These are phyloP conservation scores for Cymodocea nodosa DNA, from an alignment of 116 monocot genomes.

Conservation along the genomic window DNA sequence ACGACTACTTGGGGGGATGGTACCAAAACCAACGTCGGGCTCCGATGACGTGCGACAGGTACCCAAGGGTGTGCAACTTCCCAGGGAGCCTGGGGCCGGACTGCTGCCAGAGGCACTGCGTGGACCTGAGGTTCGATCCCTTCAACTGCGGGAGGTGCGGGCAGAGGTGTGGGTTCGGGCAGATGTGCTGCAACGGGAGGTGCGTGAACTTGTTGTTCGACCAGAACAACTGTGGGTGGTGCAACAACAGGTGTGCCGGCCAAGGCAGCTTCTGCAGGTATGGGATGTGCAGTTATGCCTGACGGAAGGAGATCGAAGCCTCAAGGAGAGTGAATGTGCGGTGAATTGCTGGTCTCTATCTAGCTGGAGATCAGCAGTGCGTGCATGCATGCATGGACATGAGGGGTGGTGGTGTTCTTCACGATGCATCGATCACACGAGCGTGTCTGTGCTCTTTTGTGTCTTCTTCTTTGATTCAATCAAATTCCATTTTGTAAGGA, in stretches of 20 bases:
- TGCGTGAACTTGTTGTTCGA: constrained; percentile 23
- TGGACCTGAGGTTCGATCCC: constrained; percentile 15
- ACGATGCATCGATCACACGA: no score
- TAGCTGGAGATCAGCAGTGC: no score
- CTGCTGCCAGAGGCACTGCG: constrained; percentile 30
- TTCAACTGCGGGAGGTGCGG: constrained; percentile 33
- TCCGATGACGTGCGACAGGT: constrained; percentile 19
- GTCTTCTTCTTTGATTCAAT: no score
- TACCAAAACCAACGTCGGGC: neutral
- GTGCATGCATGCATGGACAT: no score
- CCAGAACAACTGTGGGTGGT: constrained; percentile 26
- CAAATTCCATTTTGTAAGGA: no score
- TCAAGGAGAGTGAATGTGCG: no score
- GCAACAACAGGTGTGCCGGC: constrained; percentile 15
- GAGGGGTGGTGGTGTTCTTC: no score
- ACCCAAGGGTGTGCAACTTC: constrained; percentile 18
- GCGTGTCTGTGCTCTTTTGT: no score
- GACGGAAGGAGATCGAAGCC: neutral
- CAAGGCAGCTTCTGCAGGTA: constrained; percentile 14
- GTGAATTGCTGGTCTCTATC: no score
- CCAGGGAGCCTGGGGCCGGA: constrained; percentile 18
- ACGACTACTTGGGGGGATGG: neutral
- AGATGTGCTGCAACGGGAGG: constrained; percentile 23
- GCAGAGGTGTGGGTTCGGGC: constrained; percentile 14
- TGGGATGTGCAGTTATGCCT: constrained; percentile 37